Evolutionary conservation across 2,329 filamentous ascomycete genomes (phyloP).

Genomic region (Claviceps maximensis): DNA sequence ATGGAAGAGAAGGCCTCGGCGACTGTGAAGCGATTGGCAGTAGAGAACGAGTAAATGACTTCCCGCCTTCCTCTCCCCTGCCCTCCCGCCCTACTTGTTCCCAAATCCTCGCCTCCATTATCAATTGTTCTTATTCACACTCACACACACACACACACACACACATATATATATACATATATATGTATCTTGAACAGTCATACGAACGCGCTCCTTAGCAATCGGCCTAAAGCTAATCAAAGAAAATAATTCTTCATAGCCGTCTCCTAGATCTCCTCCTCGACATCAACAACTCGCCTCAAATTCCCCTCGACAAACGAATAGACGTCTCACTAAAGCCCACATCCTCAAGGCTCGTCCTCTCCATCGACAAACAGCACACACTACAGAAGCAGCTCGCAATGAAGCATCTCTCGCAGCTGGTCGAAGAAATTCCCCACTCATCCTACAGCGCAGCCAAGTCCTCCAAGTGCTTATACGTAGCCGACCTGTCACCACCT

Average conservation of each 20-base stretch:
- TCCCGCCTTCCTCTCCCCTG: too few species aligned
- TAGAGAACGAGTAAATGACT: conserved; percentile 89
- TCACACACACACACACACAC: too few species aligned
- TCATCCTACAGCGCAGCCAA: conserved; percentile 38
- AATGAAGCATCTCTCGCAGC: conserved; percentile 34
- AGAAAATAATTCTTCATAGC: conserved; percentile 32
- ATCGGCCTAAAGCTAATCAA: not conserved
- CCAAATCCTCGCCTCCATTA: not conserved
- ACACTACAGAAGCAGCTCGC: conserved; percentile 28
- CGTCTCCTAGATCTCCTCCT: conserved; percentile 79
- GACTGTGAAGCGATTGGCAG: conserved; percentile 69
- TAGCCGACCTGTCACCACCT: conserved; percentile 34
- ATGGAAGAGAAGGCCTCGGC: conserved; percentile 69
- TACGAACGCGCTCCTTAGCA: not conserved
- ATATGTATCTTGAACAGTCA: too few species aligned
- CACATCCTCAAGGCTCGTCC: conserved; percentile 22
- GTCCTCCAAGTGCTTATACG: conserved; percentile 47
- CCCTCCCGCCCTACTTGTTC: not conserved
- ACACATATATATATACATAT: too few species aligned
- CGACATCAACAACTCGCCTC: conserved; percentile 74
- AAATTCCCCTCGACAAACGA: conserved; percentile 61
- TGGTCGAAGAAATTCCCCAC: conserved; percentile 41
- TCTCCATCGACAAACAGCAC: conserved; percentile 20
- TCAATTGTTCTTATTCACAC: too few species aligned
- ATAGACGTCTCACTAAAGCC: conserved; percentile 52